Evolutionary conservation across 2,329 filamentous ascomycete species (phyloP).

Genomic region (Amauroascus niger): DNA sequence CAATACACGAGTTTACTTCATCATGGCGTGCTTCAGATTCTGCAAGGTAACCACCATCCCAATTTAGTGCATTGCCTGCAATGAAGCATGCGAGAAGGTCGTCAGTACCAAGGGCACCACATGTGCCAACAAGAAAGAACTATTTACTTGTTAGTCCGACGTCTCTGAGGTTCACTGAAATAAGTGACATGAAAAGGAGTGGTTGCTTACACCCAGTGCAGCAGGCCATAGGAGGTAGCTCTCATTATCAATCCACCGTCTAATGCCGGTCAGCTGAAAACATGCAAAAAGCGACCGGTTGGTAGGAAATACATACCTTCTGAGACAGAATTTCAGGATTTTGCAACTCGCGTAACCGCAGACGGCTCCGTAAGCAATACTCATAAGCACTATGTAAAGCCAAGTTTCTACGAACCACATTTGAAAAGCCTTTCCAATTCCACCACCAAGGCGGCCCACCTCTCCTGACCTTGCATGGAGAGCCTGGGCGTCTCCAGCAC

Average conservation of each 20-base stretch:
- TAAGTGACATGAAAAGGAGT: background rate
- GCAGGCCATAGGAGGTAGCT: slow-evolving; percentile 46
- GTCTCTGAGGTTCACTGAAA: background rate
- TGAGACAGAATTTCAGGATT: slow-evolving; percentile 35
- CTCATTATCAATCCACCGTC: slow-evolving; percentile 48
- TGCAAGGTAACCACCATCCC: slow-evolving; percentile 51
- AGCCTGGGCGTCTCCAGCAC: slow-evolving; percentile 18
- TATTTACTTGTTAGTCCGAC: slow-evolving; percentile 18
- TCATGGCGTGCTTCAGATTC: slow-evolving; percentile 50
- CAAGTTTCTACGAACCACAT: slow-evolving; percentile 53
- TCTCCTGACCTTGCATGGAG: slow-evolving; percentile 22
- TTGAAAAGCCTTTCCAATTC: slow-evolving; percentile 43
- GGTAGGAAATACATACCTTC: slow-evolving; percentile 21
- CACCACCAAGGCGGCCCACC: slow-evolving; percentile 45
- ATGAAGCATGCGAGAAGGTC: slow-evolving; percentile 54
- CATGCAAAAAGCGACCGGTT: slow-evolving; percentile 6
- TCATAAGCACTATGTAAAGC: slow-evolving; percentile 50
- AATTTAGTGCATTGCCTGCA: slow-evolving; percentile 51
- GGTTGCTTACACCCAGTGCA: slow-evolving; percentile 38
- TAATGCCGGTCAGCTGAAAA: slow-evolving; percentile 15
- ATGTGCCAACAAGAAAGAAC: slow-evolving; percentile 51
- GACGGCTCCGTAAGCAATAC: slow-evolving; percentile 44
- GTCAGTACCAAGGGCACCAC: slow-evolving; percentile 49
- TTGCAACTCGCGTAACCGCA: slow-evolving; percentile 43
- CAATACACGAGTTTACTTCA: slow-evolving; percentile 51